Evolutionary conservation across 148 eudicot genomes (phyloP).

Genomic region (Nepenthes mirabilis): DNA sequence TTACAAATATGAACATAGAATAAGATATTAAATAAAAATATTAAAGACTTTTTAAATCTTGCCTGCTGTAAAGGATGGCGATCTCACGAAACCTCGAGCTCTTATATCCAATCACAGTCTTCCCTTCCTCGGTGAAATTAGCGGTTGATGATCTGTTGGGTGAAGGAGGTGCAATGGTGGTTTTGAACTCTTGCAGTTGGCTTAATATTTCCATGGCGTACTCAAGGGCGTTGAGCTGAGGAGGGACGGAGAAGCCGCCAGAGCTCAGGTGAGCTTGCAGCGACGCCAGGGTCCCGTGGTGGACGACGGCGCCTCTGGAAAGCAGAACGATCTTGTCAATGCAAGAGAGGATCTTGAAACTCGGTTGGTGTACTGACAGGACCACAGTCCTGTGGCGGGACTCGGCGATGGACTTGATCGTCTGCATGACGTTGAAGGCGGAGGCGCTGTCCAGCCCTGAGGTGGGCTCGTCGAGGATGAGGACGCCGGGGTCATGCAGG

Average conservation of each 20-base stretch:
- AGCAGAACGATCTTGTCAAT: slow-evolving; percentile 59
- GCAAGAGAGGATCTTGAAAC: slow-evolving; percentile 72
- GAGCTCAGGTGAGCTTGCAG: slow-evolving; percentile 36
- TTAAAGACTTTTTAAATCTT: background rate
- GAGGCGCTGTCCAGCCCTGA: slow-evolving; percentile 80
- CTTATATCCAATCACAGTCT: slow-evolving; percentile 26
- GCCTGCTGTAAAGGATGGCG: slow-evolving; percentile 23
- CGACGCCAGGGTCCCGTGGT: slow-evolving; percentile 67
- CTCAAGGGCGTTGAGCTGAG: slow-evolving; percentile 81
- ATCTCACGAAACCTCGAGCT: slow-evolving; percentile 83
- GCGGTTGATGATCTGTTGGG: background rate
- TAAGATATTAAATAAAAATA: no score
- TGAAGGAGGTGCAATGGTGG: background rate
- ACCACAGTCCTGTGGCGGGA: slow-evolving; percentile 49
- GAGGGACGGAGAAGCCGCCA: slow-evolving; percentile 62
- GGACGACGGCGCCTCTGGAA: slow-evolving; percentile 61
- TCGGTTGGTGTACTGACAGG: slow-evolving; percentile 79
- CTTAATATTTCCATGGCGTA: slow-evolving; percentile 74
- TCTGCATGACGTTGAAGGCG: slow-evolving; percentile 61
- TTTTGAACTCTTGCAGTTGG: slow-evolving; percentile 22
- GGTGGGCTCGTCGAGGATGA: slow-evolving; percentile 84
- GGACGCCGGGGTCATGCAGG: slow-evolving; percentile 61
- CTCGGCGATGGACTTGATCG: slow-evolving; percentile 36
- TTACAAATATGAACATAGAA: no score
- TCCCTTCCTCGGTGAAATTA: background rate